Conservation (phyloP, 495 filamentous ascomycete species). For the Aspergillus affinis region DNA sequence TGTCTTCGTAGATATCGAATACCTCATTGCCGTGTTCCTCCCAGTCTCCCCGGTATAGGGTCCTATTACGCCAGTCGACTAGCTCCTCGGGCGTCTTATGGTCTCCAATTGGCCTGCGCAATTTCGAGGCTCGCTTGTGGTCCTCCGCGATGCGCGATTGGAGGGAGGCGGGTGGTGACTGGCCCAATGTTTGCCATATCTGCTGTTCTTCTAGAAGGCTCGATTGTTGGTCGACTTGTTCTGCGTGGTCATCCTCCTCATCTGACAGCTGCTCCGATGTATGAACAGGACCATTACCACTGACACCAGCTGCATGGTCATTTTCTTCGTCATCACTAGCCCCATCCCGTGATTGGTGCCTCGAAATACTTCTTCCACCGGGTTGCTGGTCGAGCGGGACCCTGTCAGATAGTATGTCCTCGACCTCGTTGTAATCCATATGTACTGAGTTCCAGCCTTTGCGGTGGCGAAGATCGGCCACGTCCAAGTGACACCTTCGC, state of each 20-base stretch:
- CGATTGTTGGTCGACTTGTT: conserved; percentile 50
- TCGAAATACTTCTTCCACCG: conserved; percentile 8
- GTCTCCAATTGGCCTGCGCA: conserved; percentile 20
- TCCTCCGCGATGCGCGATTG: conserved; percentile 13
- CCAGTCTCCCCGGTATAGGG: conserved; percentile 50
- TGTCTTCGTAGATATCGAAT: conserved; percentile 30
- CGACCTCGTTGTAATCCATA: conserved; percentile 56
- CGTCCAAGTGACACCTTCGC: conserved; percentile 57
- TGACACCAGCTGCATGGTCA: too few relatives aligned
- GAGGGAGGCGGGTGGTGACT: conserved; percentile 19
- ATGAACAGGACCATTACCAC: not conserved
- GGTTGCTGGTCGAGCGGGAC: conserved; percentile 4
- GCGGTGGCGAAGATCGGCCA: conserved; percentile 46
- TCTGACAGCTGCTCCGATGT: conserved; percentile 6
- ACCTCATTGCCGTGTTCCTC: conserved; percentile 43
- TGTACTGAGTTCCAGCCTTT: conserved; percentile 28
- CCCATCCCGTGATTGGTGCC: conserved; percentile 10
- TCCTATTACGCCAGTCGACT: conserved; percentile 46
- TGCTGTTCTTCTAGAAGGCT: conserved; percentile 55
- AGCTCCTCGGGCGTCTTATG: conserved; percentile 34
- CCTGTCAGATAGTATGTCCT: conserved; percentile 41
- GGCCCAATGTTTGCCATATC: conserved; percentile 54
- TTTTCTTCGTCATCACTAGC: conserved; percentile 17
- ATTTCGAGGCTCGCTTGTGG: conserved; percentile 16
- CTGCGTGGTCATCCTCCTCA: conserved; percentile 50